Conservation (phyloP, 441 rosid species). For the Corymbia calophylla region DNA sequence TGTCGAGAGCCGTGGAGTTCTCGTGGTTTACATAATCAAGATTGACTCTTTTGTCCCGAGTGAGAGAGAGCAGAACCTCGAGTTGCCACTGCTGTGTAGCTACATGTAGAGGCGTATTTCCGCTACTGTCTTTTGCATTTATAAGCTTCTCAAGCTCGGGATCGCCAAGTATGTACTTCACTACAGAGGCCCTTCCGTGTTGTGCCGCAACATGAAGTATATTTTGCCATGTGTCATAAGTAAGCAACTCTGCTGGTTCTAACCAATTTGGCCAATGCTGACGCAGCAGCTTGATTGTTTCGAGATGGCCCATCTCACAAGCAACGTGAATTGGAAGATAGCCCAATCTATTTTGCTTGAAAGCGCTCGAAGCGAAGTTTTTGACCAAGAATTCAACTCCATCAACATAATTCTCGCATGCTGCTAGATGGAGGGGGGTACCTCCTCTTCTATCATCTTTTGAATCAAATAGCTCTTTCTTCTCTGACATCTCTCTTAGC, state of each 20-base stretch:
- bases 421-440: not conserved
- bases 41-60: not conserved
- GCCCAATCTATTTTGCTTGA: fast-evolving
- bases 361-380: not conserved
- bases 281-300: not conserved
- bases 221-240: not conserved
- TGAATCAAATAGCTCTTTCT: not conserved
- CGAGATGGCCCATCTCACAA: not conserved
- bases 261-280: not conserved
- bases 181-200: not conserved
- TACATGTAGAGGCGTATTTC: not conserved
- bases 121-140: not conserved
- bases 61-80: not conserved
- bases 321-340: not conserved
- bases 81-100: not conserved
- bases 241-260: not conserved
- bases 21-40: not conserved
- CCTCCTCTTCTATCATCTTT: fast-evolving
- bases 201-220: not conserved
- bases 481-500: not conserved
- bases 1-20: not conserved
- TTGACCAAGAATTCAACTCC: not conserved
- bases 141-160: not conserved
- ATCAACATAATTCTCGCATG: fast-evolving
- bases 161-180: not conserved